phyloP scores from a whole-genome alignment of 164 flowering plant species.

The Liriodendron chinense region DNA sequence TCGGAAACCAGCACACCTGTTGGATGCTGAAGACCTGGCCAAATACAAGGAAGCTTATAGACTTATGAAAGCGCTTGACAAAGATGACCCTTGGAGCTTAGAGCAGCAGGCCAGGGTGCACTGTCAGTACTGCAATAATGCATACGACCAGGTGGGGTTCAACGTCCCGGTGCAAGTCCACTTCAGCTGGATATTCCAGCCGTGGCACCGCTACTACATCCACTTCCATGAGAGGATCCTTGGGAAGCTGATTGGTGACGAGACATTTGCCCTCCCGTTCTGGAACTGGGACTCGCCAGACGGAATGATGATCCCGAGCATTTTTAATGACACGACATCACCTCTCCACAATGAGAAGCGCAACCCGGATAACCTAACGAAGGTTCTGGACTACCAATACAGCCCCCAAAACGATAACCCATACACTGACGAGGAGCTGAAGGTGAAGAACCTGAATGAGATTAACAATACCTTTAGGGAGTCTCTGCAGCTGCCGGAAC shows the following conservation, averaged over 20 bases:
- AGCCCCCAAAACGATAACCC: not conserved
- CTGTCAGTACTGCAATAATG: not conserved
- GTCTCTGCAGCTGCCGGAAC: not conserved
- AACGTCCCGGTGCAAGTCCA: not conserved
- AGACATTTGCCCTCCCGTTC: not conserved
- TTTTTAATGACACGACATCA: not conserved
- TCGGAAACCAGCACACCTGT: not conserved
- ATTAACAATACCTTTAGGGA: not conserved
- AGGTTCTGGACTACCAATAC: no score
- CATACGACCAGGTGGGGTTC: not conserved
- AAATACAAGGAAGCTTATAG: not conserved
- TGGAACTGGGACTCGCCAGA: slow-evolving; percentile 1
- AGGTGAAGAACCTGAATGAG: not conserved
- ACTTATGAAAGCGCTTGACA: not conserved
- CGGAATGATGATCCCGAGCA: not conserved
- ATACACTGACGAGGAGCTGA: not conserved
- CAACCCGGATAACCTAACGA: not conserved
- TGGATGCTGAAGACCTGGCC: not conserved
- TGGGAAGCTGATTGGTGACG: slow-evolving; percentile 1
- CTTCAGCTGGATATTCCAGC: not conserved
- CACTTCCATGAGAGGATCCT: slow-evolving; percentile 1
- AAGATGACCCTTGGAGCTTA: not conserved
- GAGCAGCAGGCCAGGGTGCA: not conserved
- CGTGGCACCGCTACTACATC: slow-evolving; percentile 4
- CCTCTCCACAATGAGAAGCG: not conserved